Evolutionary conservation across 2,329 filamentous ascomycete genomes (phyloP).

Genomic region (Fonsecaea pugnacius): DNA sequence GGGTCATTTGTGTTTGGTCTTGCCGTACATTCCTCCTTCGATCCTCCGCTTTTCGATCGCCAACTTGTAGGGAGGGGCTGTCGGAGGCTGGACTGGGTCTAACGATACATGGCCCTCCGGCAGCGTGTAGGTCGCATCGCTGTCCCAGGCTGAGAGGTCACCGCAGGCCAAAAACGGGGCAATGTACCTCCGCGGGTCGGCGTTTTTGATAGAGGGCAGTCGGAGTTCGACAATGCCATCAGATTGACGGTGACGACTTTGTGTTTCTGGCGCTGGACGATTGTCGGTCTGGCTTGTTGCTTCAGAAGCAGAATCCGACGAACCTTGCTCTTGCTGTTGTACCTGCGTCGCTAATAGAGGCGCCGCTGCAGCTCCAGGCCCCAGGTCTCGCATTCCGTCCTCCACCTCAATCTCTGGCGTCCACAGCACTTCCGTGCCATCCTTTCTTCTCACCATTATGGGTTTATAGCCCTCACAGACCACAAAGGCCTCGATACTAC

Average conservation of each 20-base stretch:
- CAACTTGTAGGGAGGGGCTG: conserved; percentile 90
- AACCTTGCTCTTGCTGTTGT: background rate
- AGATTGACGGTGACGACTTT: conserved; percentile 41
- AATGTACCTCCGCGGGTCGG: conserved; percentile 67
- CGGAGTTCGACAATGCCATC: conserved; percentile 43
- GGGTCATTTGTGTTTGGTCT: conserved; percentile 56
- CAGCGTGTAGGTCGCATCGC: conserved; percentile 85
- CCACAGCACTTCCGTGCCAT: conserved; percentile 25
- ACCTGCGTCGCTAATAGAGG: background rate
- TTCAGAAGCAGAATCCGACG: background rate
- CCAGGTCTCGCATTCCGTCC: conserved; percentile 20
- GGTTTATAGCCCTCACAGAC: conserved; percentile 94
- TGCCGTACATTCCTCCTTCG: conserved; percentile 76
- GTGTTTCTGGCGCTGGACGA: background rate
- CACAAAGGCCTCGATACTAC: conserved; percentile 94
- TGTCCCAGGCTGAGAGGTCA: conserved; percentile 91
- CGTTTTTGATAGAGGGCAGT: conserved; percentile 48
- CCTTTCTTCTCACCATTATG: conserved; percentile 13
- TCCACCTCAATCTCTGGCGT: conserved; percentile 44
- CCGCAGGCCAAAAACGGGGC: conserved; percentile 97
- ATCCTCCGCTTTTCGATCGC: conserved; percentile 82
- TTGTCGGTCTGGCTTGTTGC: background rate
- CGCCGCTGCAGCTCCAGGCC: conserved; percentile 32
- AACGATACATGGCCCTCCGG: conserved; percentile 84
- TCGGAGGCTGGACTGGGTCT: conserved; percentile 92